A percentile compares a stretch with the other conserved stretches of the same genome.
These are phyloP conservation scores for Cornus suecica DNA, from an alignment of 148 eudicot genomes.

Conservation along the genomic window DNA sequence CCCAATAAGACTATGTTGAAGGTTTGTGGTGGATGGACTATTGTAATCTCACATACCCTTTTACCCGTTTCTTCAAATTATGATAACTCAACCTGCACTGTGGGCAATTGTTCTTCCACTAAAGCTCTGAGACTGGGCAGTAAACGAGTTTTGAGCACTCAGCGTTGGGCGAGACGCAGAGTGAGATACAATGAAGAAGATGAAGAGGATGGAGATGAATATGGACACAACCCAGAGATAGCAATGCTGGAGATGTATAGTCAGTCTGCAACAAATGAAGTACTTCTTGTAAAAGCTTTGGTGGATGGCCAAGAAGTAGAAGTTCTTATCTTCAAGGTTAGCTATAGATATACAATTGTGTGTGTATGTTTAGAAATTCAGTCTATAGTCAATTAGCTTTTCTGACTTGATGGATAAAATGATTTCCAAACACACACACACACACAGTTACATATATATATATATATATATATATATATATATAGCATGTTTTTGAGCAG, in stretches of 20 bases:
- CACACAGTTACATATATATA: too few relatives aligned
- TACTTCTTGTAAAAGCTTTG: constrained; percentile 55
- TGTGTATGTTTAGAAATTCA: too few relatives aligned
- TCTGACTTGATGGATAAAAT: background rate
- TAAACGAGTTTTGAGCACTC: background rate
- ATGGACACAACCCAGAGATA: constrained; percentile 59
- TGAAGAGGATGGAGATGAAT: constrained; percentile 28
- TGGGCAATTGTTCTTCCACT: background rate
- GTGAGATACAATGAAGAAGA: constrained; percentile 34
- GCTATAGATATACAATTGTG: background rate
- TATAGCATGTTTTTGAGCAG: too few relatives aligned
- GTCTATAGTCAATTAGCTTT: too few relatives aligned
- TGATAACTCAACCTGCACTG: background rate
- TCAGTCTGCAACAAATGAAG: constrained; percentile 52
- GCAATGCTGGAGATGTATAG: constrained; percentile 61
- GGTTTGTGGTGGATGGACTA: background rate
- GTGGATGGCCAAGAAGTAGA: constrained; percentile 62
- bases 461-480: too few relatives aligned
- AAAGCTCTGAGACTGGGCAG: constrained; percentile 1
- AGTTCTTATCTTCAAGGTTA: constrained; percentile 67
- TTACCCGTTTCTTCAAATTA: background rate
- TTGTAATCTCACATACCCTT: background rate
- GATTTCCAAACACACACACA: background rate
- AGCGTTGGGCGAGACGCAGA: constrained; percentile 46
- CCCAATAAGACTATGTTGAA: background rate